Conservation (phyloP, 768 basidiomycete species). For the Leccinum rimulosum region DNA sequence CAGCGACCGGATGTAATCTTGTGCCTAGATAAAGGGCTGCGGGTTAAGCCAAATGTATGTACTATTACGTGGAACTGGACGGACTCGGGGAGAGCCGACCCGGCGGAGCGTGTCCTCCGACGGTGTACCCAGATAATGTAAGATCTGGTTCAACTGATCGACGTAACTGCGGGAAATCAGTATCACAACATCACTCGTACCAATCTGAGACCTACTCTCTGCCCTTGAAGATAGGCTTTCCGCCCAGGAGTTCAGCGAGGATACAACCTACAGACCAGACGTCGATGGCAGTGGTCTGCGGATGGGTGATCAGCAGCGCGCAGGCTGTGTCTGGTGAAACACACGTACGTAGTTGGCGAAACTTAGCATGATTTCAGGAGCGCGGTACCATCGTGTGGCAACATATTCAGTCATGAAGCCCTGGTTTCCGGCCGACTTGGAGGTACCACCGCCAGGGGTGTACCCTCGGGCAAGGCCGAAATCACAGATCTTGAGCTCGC, state of each 20-base stretch:
- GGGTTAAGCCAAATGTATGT: not conserved
- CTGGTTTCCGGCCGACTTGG: slow-evolving; percentile 71
- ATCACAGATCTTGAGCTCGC: slow-evolving; percentile 98
- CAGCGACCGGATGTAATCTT: slow-evolving; percentile 96
- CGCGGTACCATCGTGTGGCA: slow-evolving; percentile 98
- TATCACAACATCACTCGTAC: not conserved
- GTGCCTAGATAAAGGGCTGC: slow-evolving; percentile 57
- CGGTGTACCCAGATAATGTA: slow-evolving; percentile 97
- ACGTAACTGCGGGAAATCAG: slow-evolving; percentile 65
- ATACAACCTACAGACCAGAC: slow-evolving; percentile 98
- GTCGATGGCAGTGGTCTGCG: slow-evolving; percentile 84
- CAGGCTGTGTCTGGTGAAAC: not conserved
- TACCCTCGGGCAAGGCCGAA: slow-evolving; percentile 96
- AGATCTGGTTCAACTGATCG: slow-evolving; percentile 96
- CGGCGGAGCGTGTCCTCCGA: slow-evolving; percentile 94
- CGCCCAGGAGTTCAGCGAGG: slow-evolving; percentile 86
- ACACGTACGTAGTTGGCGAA: slow-evolving; percentile 86
- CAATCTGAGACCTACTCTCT: slow-evolving; percentile 66
- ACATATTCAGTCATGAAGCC: slow-evolving; percentile 99
- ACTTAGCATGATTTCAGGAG: slow-evolving; percentile 98
- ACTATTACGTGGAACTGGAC: slow-evolving; percentile 22
- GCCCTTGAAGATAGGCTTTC: slow-evolving; percentile 96
- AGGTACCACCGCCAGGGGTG: slow-evolving; percentile 77
- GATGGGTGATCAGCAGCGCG: slow-evolving; percentile 14
- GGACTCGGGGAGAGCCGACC: slow-evolving; percentile 90